phyloP scores from a whole-genome alignment of 257 asterid species.

The Henckelia pumila region DNA sequence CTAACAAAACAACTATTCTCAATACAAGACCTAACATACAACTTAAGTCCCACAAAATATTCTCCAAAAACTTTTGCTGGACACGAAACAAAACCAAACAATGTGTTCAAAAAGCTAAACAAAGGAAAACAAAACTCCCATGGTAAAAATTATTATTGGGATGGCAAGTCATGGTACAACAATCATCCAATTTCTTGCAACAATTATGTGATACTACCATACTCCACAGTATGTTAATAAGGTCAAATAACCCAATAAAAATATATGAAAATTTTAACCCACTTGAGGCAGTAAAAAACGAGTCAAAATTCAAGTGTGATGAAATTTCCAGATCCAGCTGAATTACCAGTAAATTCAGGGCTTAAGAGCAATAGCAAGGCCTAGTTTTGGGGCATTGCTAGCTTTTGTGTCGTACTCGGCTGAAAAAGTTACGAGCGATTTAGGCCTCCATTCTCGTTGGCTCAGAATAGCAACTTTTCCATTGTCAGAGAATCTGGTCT shows the following conservation, averaged over 20 bases:
- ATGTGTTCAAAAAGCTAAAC: too few species aligned
- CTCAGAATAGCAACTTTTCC: constrained; percentile 63
- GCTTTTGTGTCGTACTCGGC: constrained; percentile 75
- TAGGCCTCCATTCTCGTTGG: constrained; percentile 86
- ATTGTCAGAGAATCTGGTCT: constrained; percentile 64
- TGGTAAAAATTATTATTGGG: constrained; percentile 30
- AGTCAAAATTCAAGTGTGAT: constrained; percentile 13
- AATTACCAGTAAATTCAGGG: constrained; percentile 48
- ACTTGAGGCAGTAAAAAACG: constrained; percentile 26
- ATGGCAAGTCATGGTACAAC: constrained; percentile 33
- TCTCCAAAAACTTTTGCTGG: too few species aligned
- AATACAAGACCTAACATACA: too few species aligned
- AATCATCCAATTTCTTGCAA: constrained; percentile 24
- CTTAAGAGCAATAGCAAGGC: constrained; percentile 68
- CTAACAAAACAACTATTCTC: too few species aligned
- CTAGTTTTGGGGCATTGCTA: constrained; percentile 51
- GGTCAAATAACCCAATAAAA: constrained; percentile 29
- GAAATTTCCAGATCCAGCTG: constrained; percentile 23
- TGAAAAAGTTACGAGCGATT: constrained; percentile 67
- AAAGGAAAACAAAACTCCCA: too few species aligned
- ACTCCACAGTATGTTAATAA: constrained; percentile 30
- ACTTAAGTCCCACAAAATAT: too few species aligned
- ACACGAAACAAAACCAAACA: too few species aligned
- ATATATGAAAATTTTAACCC: constrained; percentile 25
- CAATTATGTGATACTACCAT: constrained; percentile 29